A percentile compares a stretch with the other conserved stretches of the same genome.
These are phyloP conservation scores for Fomitopsis pinicola DNA, from an alignment of 1,284 basidiomycete species.

Conservation along the genomic window DNA sequence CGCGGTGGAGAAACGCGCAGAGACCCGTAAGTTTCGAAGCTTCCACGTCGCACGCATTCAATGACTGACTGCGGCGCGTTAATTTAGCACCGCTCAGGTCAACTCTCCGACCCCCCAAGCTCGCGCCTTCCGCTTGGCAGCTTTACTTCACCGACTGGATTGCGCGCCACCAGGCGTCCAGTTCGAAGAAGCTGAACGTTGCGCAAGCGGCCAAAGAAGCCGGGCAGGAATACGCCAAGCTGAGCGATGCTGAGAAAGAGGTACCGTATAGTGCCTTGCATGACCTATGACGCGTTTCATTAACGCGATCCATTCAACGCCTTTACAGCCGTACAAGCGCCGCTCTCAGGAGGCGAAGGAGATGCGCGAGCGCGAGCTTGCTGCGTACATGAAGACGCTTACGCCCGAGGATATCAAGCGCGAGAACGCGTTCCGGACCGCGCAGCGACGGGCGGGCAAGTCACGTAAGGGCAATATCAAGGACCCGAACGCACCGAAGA, in stretches of 20 bases:
- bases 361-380: constrained; percentile 75
- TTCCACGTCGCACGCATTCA: constrained; percentile 12
- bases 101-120: constrained; percentile 81
- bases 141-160: constrained; percentile 97
- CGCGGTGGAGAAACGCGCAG: constrained; percentile 25
- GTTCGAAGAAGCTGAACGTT: constrained; percentile 85
- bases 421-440: constrained; percentile 89
- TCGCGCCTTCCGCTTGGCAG: constrained; percentile 95
- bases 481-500: constrained; percentile 96
- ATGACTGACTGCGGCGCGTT: constrained; percentile 13
- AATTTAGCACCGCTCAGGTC: constrained; percentile 55
- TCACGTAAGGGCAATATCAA: constrained; percentile 93
- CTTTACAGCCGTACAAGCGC: constrained; percentile 69
- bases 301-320: constrained; percentile 22
- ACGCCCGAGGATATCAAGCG: constrained; percentile 94
- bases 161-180: constrained; percentile 79
- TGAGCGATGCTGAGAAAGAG: constrained; percentile 81
- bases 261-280: constrained; percentile 33
- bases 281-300: background rate
- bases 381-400: constrained; percentile 83
- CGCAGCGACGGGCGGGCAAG: constrained; percentile 91
- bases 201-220: constrained; percentile 96
- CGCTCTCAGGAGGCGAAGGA: constrained; percentile 84
- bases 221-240: constrained; percentile 82
- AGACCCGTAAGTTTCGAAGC: constrained; percentile 23